Evolutionary conservation across 2,329 filamentous ascomycete genomes (phyloP).

Genomic region (Hymenoscyphus fructigenus): DNA sequence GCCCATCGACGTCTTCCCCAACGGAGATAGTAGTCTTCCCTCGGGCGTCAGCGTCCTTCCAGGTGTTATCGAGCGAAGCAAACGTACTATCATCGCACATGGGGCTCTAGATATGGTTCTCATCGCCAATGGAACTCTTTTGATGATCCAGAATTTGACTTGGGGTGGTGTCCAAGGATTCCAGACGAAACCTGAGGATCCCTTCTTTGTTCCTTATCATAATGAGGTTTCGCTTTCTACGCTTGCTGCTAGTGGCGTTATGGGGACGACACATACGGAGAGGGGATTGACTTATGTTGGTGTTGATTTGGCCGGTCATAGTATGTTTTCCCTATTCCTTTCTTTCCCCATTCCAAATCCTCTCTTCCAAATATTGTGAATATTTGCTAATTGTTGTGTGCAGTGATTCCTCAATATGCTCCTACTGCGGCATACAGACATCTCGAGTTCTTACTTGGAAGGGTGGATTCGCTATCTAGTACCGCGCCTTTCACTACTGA

Average conservation of each 20-base stretch:
- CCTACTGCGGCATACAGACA: conserved; percentile 69
- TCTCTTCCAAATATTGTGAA: neutral
- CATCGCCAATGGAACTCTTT: conserved; percentile 58
- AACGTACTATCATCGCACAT: conserved; percentile 73
- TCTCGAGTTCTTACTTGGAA: conserved; percentile 72
- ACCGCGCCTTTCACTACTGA: conserved; percentile 41
- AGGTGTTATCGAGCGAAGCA: conserved; percentile 69
- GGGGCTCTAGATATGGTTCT: conserved; percentile 54
- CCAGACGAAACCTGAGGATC: conserved; percentile 41
- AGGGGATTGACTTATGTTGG: conserved; percentile 71
- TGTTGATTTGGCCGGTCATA: conserved; percentile 65
- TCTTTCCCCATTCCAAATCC: neutral
- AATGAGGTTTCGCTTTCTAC: conserved; percentile 66
- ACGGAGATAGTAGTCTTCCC: conserved; percentile 53
- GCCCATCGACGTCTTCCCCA: conserved; percentile 45
- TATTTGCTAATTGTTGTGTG: conserved; percentile 41
- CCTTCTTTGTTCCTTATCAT: conserved; percentile 51
- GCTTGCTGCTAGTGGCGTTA: conserved; percentile 63
- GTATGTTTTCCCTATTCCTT: conserved; percentile 15
- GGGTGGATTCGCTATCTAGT: conserved; percentile 56
- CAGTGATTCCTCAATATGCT: conserved; percentile 59
- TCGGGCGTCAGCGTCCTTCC: conserved; percentile 61
- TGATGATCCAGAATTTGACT: conserved; percentile 68
- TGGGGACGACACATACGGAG: conserved; percentile 72
- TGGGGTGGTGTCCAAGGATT: conserved; percentile 64